phyloP scores from a whole-genome alignment of 176 grass and related monocot genomes.

The Olyra latifolia region DNA sequence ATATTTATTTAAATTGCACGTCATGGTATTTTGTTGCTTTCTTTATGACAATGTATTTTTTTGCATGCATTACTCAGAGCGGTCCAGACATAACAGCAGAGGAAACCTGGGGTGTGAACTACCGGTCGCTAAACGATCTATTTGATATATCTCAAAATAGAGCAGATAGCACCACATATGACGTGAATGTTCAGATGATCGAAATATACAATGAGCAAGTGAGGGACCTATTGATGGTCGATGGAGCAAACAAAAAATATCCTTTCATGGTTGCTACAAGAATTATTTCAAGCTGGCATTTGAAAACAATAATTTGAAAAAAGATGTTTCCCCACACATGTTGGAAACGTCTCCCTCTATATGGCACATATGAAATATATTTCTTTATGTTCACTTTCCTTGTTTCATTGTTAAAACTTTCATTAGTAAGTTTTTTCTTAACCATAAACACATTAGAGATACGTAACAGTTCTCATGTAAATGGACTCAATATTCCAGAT shows the following conservation, averaged over 20 bases:
- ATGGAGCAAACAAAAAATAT: conserved; percentile 80
- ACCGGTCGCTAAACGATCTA: conserved; percentile 72
- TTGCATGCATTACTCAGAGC: conserved; percentile 49
- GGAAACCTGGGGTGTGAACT: conserved; percentile 77
- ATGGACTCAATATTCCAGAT: conserved; percentile 87
- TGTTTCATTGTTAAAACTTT: neutral
- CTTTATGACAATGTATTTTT: conserved; percentile 1
- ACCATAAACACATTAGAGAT: conserved; percentile 76
- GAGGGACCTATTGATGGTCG: conserved; percentile 70
- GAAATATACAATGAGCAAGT: conserved; percentile 98
- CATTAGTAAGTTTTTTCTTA: conserved; percentile 24
- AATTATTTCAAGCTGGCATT: conserved; percentile 13
- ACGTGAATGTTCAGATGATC: conserved; percentile 82
- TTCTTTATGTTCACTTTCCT: conserved; percentile 14
- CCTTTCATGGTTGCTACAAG: conserved; percentile 45
- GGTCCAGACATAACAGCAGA: conserved; percentile 64
- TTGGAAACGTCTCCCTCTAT: neutral
- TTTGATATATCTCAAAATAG: conserved; percentile 74
- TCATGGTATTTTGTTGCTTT: conserved; percentile 1
- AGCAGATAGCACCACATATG: conserved; percentile 52
- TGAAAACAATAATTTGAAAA: neutral
- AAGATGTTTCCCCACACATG: neutral
- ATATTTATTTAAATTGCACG: neutral
- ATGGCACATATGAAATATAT: neutral
- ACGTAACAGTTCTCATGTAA: conserved; percentile 86